These are phyloP conservation scores for Physaria fendleri DNA, from an alignment of 345 rosid genomes.

Conservation along the genomic window DNA sequence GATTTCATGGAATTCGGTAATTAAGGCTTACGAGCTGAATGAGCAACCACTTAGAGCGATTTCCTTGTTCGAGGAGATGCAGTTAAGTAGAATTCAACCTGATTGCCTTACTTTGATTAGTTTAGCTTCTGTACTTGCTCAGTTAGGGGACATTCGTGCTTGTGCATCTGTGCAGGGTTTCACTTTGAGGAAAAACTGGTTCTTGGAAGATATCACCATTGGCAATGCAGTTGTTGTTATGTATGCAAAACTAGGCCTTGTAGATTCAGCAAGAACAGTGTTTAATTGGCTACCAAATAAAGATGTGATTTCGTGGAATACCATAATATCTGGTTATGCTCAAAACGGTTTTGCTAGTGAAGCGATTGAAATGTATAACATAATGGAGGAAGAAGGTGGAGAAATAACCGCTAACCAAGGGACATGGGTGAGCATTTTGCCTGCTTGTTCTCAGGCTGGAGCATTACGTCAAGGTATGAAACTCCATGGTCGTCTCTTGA, in stretches of 20 bases:
- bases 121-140: conserved; percentile 41
- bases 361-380: conserved; percentile 39
- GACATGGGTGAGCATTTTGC: conserved; percentile 54
- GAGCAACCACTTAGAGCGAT: conserved; percentile 36
- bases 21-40: conserved; percentile 51
- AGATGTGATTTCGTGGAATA: conserved; percentile 54
- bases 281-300: conserved; percentile 37
- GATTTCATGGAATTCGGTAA: conserved; percentile 60
- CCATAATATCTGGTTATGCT: conserved; percentile 43
- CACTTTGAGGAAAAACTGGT: conserved; percentile 38
- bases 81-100: conserved; percentile 29
- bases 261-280: conserved; percentile 36
- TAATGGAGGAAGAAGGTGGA: conserved; percentile 34
- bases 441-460: conserved; percentile 49
- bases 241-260: conserved; percentile 46
- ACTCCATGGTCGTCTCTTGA: conserved; percentile 39
- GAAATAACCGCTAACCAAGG: conserved; percentile 43
- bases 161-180: conserved; percentile 40
- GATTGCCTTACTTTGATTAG: conserved; percentile 48
- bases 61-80: conserved; percentile 36
- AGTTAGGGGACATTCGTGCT: conserved; percentile 33
- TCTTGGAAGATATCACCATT: conserved; percentile 29
- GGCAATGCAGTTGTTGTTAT: conserved; percentile 50
- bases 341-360: conserved; percentile 61
- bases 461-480: conserved; percentile 53